Evolutionary conservation across 495 filamentous ascomycete species (phyloP).

Genomic region (Penicillium odoratum): DNA sequence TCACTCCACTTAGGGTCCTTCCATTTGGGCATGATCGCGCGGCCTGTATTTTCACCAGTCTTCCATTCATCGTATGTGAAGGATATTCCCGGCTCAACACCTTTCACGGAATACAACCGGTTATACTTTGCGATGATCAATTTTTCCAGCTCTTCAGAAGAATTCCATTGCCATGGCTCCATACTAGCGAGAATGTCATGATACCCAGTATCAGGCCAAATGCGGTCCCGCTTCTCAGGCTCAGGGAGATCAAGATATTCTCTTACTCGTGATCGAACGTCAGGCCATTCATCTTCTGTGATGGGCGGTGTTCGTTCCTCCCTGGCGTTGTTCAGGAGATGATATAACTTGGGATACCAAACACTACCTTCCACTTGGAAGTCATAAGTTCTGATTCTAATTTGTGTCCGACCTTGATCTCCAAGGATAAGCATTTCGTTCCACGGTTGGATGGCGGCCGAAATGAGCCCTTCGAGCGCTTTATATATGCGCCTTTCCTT

Average conservation of each 20-base stretch:
- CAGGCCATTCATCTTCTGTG: constrained; percentile 7
- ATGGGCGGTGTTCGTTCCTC: constrained; percentile 4
- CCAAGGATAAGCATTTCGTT: constrained; percentile 15
- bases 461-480: constrained; percentile 13
- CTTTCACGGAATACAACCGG: constrained; percentile 8
- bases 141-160: constrained; percentile 10
- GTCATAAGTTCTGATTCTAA: constrained; percentile 15
- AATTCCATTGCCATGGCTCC: constrained; percentile 2
- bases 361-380: constrained; percentile 8
- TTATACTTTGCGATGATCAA: constrained; percentile 5
- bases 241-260: constrained; percentile 10
- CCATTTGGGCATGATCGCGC: constrained; percentile 7
- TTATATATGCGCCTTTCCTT: constrained; percentile 12
- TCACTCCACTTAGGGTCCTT: not conserved
- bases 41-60: constrained; percentile 8
- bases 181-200: not conserved
- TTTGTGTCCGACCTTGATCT: constrained; percentile 11
- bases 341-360: not conserved
- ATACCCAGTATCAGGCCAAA: constrained; percentile 4
- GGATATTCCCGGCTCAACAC: constrained; percentile 12
- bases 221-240: constrained; percentile 9
- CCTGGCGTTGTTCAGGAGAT: not conserved
- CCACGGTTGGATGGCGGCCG: constrained; percentile 10
- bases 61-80: constrained; percentile 17
- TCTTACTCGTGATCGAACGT: constrained; percentile 1